Percentiles rank a stretch among this genome's conserved stretches.
phyloP scores from a whole-genome alignment of 2,329 filamentous ascomycete genomes.

The Colletotrichum destructivum region DNA sequence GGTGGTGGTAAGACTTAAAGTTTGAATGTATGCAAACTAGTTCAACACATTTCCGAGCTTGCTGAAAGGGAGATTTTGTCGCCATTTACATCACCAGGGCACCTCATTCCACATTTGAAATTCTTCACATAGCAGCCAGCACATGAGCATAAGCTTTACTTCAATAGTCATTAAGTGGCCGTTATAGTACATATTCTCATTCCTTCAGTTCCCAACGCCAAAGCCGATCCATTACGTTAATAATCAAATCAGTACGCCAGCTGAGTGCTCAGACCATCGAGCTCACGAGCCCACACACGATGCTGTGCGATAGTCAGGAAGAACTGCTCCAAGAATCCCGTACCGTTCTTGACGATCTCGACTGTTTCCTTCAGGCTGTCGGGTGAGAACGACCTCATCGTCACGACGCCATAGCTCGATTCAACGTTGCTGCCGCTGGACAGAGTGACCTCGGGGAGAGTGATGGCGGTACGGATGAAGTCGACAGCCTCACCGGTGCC shows the following conservation, averaged over 20 bases:
- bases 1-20: background rate
- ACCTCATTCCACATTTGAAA: too few relatives aligned
- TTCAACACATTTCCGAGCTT: background rate
- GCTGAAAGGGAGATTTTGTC: background rate
- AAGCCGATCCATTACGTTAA: too few relatives aligned
- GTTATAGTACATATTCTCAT: background rate
- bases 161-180: background rate
- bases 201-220: background rate
- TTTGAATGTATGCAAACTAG: too few relatives aligned
- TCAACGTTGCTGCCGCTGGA: constrained; percentile 65
- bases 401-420: constrained; percentile 85
- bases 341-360: constrained; percentile 76
- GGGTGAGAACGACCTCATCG: constrained; percentile 67
- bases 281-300: constrained; percentile 80
- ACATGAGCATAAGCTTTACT: too few relatives aligned
- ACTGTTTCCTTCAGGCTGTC: constrained; percentile 74
- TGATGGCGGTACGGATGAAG: constrained; percentile 68
- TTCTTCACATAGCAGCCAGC: too few relatives aligned
- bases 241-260: constrained; percentile 74
- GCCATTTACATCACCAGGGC: fast-evolving
- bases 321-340: constrained; percentile 80
- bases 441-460: constrained; percentile 58
- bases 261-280: constrained; percentile 76
- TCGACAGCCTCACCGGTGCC: constrained; percentile 81
- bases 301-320: constrained; percentile 79